Percentiles rank a stretch among this genome's conserved stretches.
These are phyloP conservation scores for Heliophila coronopifolia DNA, from an alignment of 441 rosid genomes.

Conservation along the genomic window DNA sequence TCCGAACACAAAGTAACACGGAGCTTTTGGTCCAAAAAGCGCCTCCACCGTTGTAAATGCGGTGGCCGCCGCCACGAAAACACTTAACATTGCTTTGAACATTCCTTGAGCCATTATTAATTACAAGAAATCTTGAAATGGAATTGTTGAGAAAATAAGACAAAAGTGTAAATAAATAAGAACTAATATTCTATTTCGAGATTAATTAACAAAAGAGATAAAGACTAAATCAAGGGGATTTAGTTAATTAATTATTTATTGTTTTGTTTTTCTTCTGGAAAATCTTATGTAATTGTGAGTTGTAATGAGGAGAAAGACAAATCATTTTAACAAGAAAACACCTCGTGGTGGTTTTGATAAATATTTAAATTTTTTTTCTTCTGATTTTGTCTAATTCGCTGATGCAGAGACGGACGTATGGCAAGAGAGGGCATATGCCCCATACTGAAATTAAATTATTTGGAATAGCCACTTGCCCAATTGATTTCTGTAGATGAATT, in stretches of 20 bases:
- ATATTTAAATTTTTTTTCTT: neutral
- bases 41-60: neutral
- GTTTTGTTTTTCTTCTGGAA: no score
- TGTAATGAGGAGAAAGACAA: conserved; percentile 12
- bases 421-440: no score
- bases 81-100: conserved; percentile 20
- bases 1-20: conserved; percentile 48
- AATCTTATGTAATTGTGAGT: no score
- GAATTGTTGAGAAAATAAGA: conserved; percentile 4
- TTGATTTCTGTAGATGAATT: no score
- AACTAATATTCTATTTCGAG: conserved; percentile 23
- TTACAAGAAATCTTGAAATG: neutral
- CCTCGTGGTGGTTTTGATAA: neutral
- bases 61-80: conserved; percentile 15
- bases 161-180: no score
- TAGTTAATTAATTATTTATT: neutral
- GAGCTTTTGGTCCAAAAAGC: conserved; percentile 19
- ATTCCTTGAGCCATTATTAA: conserved; percentile 7
- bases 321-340: neutral
- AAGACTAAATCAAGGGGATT: neutral
- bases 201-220: neutral
- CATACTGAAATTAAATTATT: no score
- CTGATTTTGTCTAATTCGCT: no score
- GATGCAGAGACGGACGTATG: no score
- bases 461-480: no score